Evolutionary conservation across 2,329 filamentous ascomycete genomes (phyloP).

Genomic region (Talaromyces pinophilus): DNA sequence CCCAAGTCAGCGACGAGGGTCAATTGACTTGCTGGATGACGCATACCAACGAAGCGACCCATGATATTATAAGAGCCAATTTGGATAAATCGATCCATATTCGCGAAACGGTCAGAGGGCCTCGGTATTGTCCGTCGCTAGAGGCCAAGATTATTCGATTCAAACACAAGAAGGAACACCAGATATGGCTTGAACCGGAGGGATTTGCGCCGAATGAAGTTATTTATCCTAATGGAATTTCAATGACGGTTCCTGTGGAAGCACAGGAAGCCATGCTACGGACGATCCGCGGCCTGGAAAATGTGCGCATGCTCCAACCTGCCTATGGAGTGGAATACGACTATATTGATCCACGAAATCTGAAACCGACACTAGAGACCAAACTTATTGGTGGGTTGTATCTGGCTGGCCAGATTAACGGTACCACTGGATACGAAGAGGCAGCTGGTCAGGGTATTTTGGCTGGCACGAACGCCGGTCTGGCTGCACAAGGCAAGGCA

Average conservation of each 20-base stretch:
- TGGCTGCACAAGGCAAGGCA: constrained; percentile 67
- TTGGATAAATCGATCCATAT: constrained; percentile 97
- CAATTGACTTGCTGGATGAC: constrained; percentile 88
- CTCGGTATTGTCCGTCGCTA: constrained; percentile 90
- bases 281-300: constrained; percentile 83
- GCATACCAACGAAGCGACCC: constrained; percentile 78
- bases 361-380: constrained; percentile 88
- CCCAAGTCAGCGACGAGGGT: constrained; percentile 67
- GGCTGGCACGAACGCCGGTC: constrained; percentile 89
- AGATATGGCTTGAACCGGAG: constrained; percentile 96
- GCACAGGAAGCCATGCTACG: constrained; percentile 83
- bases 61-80: constrained; percentile 81
- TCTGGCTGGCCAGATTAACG: constrained; percentile 95
- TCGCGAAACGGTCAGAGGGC: constrained; percentile 89
- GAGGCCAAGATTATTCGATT: constrained; percentile 95
- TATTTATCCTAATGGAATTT: constrained; percentile 94
- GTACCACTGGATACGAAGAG: constrained; percentile 97
- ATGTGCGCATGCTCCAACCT: constrained; percentile 87
- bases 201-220: constrained; percentile 80
- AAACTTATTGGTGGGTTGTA: constrained; percentile 87
- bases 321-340: constrained; percentile 99
- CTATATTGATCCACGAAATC: constrained; percentile 89
- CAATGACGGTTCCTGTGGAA: constrained; percentile 90
- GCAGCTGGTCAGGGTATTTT: constrained; percentile 90
- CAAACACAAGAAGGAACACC: constrained; percentile 73